Conservation (phyloP, 164 flowering plant genomes). For the Annona cherimola region DNA sequence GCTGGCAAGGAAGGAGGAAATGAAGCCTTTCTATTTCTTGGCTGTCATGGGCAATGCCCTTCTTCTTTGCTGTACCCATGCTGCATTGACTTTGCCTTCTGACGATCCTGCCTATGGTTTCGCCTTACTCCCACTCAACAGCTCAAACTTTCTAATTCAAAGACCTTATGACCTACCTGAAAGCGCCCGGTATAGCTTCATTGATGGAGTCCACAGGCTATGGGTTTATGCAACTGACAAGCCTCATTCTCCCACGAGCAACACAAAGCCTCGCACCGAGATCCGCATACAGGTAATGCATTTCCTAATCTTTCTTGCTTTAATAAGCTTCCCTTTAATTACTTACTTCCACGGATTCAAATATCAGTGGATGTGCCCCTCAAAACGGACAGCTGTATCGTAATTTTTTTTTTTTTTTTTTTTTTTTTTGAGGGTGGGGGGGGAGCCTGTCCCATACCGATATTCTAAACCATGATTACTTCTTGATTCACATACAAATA, state of each 20-base stretch:
- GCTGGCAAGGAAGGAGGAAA: neutral
- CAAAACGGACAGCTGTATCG: no score
- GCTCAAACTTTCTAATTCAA: conserved; percentile 15
- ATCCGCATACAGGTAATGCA: conserved; percentile 12
- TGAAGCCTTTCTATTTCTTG: neutral
- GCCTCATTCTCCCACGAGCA: conserved; percentile 18
- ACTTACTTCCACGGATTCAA: no score
- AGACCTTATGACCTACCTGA: conserved; percentile 17
- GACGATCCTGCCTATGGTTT: conserved; percentile 3
- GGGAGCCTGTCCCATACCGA: no score
- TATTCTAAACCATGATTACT: no score
- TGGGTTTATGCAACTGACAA: conserved; percentile 32
- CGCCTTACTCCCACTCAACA: conserved; percentile 4
- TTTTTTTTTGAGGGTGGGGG: no score
- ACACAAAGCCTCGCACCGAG: conserved; percentile 29
- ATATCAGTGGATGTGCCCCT: no score
- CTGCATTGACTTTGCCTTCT: neutral
- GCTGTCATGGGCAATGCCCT: neutral
- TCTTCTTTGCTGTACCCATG: neutral
- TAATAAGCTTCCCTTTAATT: no score
- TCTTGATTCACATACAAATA: no score
- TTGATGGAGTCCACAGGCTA: conserved; percentile 29
- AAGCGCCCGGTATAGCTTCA: conserved; percentile 12
- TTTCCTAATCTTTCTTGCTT: no score
- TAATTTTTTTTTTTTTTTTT: no score